Evolutionary conservation across 768 basidiomycete genomes (phyloP), one percentile per base, ranked within the genome.

Genomic region (Tricholoma matsutake): DNA sequence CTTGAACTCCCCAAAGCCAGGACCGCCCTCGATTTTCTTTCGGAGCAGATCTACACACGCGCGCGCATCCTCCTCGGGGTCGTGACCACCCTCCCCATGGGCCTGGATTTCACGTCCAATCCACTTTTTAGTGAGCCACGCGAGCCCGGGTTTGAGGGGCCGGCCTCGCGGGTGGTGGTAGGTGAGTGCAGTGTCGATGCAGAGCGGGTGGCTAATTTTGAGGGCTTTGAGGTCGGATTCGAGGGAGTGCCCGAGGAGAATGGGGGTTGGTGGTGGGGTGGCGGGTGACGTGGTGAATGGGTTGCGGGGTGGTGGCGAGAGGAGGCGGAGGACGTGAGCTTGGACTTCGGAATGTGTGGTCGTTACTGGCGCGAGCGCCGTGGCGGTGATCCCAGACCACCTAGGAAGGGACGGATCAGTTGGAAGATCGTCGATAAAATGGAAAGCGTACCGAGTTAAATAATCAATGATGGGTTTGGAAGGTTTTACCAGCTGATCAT

Each of bases 111-210:
- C 92, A 55, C 90, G 83, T 10, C 84, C 84, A 59, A 93, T 88
- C 94, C 94, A 98, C 70, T 93, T 94, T 69, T 92, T 91, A 49
- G 93, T 92, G 49, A 99, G 84, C 94, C 94, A 98, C n/a, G 95
- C 95, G 6, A 99, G 82, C 1, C 92, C 94, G 0, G 96, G 94
- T 75, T 98, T 98, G 63, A 94, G 85, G 0, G 96, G 95, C 41
- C 93, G 85, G 1, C 96, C 95, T 18, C 94, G 88, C 0, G 96
- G 94, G 74, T 99, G 96, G 69, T 95, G 91, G 75, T 88, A 99
- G 9, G 89, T 72, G 4, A 99, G 69, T 0, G 94, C 91, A 1
- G 96, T 98, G 70, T 99, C 96, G 68, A 98, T 91, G 69, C 94
- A 94, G 55, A 83, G 77, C 0, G 94, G 86, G 68, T 98, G 95